phyloP scores from a whole-genome alignment of 1,284 basidiomycete species.

The Naganishia sp. region DNA sequence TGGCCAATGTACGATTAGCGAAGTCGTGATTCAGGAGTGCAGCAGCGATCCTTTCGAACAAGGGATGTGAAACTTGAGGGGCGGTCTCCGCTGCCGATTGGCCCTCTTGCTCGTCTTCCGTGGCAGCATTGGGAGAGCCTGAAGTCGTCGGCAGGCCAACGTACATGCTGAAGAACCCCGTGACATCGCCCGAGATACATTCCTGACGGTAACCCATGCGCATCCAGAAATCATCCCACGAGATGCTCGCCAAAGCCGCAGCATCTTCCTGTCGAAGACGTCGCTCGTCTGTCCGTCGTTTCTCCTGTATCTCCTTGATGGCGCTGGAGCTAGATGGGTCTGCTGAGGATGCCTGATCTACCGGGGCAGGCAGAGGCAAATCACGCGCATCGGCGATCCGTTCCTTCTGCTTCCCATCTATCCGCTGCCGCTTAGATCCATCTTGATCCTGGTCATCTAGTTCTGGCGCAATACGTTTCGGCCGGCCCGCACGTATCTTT shows the following conservation, averaged over 20 bases:
- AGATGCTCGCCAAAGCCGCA: constrained; percentile 52
- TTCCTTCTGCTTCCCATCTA: background rate
- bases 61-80: constrained; percentile 56
- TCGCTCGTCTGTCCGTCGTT: constrained; percentile 49
- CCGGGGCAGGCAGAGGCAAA: background rate
- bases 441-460: background rate
- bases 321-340: constrained; percentile 1
- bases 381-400: background rate
- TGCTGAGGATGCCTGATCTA: background rate
- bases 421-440: constrained; percentile 4
- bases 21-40: constrained; percentile 77
- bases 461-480: constrained; percentile 43
- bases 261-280: constrained; percentile 48
- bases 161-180: constrained; percentile 77
- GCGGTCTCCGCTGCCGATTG: background rate
- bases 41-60: constrained; percentile 68
- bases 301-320: constrained; percentile 42
- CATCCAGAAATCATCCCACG: constrained; percentile 84
- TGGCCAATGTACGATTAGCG: constrained; percentile 64
- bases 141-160: constrained; percentile 38
- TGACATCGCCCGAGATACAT: constrained; percentile 78
- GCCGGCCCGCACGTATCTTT: constrained; percentile 48
- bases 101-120: background rate
- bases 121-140: background rate
- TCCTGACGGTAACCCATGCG: constrained; percentile 92